Base-by-base conservation (phyloP, 352 stramenopile species). In the Pythium dissimile region DNA sequence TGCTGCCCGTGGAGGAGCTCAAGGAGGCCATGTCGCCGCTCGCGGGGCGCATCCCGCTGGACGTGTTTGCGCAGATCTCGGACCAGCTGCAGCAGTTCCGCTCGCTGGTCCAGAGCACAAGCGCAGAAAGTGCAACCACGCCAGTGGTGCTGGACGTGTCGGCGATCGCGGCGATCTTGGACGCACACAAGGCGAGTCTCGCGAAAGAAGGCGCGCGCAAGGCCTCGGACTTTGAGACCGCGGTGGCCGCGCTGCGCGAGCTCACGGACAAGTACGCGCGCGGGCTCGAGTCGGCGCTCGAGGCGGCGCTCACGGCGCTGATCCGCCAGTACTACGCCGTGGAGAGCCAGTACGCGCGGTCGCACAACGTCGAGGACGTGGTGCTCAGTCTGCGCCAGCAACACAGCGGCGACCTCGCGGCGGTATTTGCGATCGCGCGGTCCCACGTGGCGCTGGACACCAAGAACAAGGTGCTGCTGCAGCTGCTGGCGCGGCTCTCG, bases 11-110 rank as follows among this genome's bases (percentile, higher is more conserved):
- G 11, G 84, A 96, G 34, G 96, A 99, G 84, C 91, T 99, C 54
- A 96, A 99, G 68, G 97, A 98, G 65, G 88, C 95, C 24, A 84
- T 99, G 59, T 98, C 97, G 28, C 91, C 98, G 8, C 83, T 99
- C 7, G 96, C 91, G 37, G 94, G 96, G n/a, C 86, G 96, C 55
- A 98, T 99, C 57, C 93, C 98, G 35, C 81, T 88, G 1, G 67
- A 88, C 16, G 79, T 99, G 37, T 97, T 97, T 59, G 80, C 88
- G 21, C 75, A 89, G 47, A 92, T 99, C 53, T 88, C 75, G 21
- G 78, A 89, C 68, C 80, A 88, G 71, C 75, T 91, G 37, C 70
- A 92, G 64, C 70, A 67, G 28, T 93, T 92, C 62, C 83, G 84
- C 46, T 75, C 75, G 30, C 62, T 74, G 31, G 64, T 84, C 41